Conservation (phyloP, 176 grass and related monocot genomes). For the Oryza glumipatula region DNA sequence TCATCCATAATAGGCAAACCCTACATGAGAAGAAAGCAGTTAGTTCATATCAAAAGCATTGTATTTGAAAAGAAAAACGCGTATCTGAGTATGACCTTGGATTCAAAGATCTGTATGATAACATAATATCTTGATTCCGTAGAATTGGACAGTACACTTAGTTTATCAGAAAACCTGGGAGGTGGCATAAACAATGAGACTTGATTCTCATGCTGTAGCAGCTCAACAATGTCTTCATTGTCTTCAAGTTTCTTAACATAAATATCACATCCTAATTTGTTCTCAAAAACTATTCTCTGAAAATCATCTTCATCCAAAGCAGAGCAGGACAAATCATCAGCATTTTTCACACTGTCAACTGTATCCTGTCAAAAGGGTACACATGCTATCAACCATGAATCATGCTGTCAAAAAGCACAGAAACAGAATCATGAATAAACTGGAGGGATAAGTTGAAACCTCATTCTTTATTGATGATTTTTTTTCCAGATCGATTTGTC, state of each 20-base stretch:
- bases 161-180: slow-evolving; percentile 85
- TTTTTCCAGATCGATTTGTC: slow-evolving; percentile 81
- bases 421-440: not conserved
- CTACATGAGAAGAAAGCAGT: slow-evolving; percentile 50
- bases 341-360: slow-evolving; percentile 45
- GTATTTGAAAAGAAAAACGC: slow-evolving; percentile 6
- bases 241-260: slow-evolving; percentile 84
- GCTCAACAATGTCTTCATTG: slow-evolving; percentile 47
- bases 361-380: slow-evolving; percentile 51
- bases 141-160: slow-evolving; percentile 74
- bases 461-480: slow-evolving; percentile 67
- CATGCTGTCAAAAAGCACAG: not conserved
- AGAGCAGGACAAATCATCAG: slow-evolving; percentile 56
- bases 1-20: slow-evolving; percentile 87
- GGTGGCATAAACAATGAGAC: slow-evolving; percentile 79
- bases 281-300: slow-evolving; percentile 86
- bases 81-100: slow-evolving; percentile 58
- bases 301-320: slow-evolving; percentile 93
- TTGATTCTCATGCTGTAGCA: slow-evolving; percentile 70
- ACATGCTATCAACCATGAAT: slow-evolving; percentile 12
- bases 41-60: slow-evolving; percentile 31
- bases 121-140: slow-evolving; percentile 91
- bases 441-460: slow-evolving; percentile 51
- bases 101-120: slow-evolving; percentile 89
- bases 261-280: slow-evolving; percentile 94